phyloP scores from a whole-genome alignment of 2,329 filamentous ascomycete genomes.

The Nemania bipapillata region DNA sequence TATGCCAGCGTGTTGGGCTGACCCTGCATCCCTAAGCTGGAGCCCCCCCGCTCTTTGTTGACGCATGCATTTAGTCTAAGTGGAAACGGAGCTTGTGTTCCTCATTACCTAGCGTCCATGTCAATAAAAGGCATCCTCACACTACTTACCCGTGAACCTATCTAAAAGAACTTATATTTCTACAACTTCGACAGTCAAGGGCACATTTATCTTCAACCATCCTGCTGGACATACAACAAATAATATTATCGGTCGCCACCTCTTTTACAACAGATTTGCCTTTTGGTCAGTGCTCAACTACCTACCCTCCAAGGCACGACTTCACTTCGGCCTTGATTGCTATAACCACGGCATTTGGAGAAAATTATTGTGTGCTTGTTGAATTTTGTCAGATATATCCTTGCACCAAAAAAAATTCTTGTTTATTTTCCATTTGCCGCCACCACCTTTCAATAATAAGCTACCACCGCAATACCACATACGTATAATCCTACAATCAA shows the following conservation, averaged over 20 bases:
- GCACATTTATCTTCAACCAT: constrained; percentile 13
- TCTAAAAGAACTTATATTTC: neutral
- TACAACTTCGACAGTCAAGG: neutral
- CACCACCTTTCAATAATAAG: constrained; percentile 16
- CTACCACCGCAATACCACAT: constrained; percentile 1
- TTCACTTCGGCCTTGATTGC: constrained; percentile 26
- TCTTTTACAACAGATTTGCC: neutral
- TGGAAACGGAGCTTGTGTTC: constrained; percentile 21
- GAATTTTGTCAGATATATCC: constrained; percentile 27
- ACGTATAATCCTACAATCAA: neutral
- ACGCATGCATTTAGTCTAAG: constrained; percentile 5
- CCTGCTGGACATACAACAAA: constrained; percentile 8
- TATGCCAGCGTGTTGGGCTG: constrained; percentile 25
- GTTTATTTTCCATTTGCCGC: constrained; percentile 14
- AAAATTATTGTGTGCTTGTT: constrained; percentile 36
- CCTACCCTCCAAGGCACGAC: constrained; percentile 11
- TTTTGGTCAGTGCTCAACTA: constrained; percentile 6
- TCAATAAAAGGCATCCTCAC: constrained; percentile 23
- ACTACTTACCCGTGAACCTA: constrained; percentile 3
- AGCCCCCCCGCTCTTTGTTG: constrained; percentile 11
- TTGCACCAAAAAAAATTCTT: constrained; percentile 22
- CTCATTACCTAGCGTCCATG: neutral
- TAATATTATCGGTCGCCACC: neutral
- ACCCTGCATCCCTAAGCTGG: neutral
- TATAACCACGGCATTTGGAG: constrained; percentile 32